Conservation (phyloP, 2,329 filamentous ascomycete species). For the Trichophyton equinum region DNA sequence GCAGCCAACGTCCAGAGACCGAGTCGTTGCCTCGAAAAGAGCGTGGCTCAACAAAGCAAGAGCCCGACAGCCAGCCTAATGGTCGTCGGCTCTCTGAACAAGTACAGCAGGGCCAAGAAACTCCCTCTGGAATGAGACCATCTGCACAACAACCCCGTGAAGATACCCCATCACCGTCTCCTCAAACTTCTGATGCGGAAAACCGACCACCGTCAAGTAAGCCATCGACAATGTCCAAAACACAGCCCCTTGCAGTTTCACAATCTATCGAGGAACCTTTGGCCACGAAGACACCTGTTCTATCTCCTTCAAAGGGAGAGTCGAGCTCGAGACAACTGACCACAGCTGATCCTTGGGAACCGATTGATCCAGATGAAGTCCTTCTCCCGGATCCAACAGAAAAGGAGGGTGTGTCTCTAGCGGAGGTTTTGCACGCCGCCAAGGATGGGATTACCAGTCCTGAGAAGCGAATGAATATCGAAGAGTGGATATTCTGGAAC, state of each 20-base stretch:
- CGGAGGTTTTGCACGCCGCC: constrained; percentile 39
- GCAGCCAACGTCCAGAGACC: background rate
- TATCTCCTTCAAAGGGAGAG: constrained; percentile 50
- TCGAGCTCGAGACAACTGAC: constrained; percentile 40
- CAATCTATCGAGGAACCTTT: constrained; percentile 32
- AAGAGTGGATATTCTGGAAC: constrained; percentile 80
- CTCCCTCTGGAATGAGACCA: background rate
- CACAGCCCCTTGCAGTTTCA: constrained; percentile 23
- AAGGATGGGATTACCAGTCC: constrained; percentile 54
- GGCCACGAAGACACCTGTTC: constrained; percentile 29
- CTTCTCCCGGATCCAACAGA: constrained; percentile 24
- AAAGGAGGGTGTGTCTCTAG: constrained; percentile 40
- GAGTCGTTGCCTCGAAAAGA: background rate
- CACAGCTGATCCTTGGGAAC: constrained; percentile 52
- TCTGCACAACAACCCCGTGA: constrained; percentile 22
- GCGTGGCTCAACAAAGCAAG: background rate
- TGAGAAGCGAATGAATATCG: constrained; percentile 83
- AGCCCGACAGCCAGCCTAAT: background rate
- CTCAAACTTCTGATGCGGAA: constrained; percentile 67
- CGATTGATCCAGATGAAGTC: constrained; percentile 62
- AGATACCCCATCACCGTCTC: constrained; percentile 51
- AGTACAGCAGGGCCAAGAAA: background rate
- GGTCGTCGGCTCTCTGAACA: background rate
- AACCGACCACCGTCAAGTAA: constrained; percentile 62
- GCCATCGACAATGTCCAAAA: constrained; percentile 37